Percentiles rank a stretch among this genome's conserved stretches.
These are phyloP conservation scores for Penicillium sp. DNA, from an alignment of 2,329 filamentous ascomycete genomes.

Conservation along the genomic window DNA sequence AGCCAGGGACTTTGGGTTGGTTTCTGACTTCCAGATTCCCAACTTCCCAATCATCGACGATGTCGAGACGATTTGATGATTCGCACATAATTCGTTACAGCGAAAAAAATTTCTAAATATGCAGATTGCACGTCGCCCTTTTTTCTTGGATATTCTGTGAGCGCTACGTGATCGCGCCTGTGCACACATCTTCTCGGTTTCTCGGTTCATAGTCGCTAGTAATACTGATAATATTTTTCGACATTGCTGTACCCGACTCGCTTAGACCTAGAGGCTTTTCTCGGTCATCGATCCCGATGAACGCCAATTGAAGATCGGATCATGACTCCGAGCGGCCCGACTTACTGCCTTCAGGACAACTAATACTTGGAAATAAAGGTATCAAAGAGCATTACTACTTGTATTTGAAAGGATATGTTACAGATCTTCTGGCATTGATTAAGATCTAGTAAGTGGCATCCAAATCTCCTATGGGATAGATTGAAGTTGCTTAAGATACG, in stretches of 20 bases:
- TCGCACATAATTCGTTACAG: background rate
- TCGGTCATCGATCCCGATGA: background rate
- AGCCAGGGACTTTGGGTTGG: background rate
- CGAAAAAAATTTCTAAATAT: background rate
- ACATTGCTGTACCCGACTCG: background rate
- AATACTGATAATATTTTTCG: slow-evolving; percentile 2
- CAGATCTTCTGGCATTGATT: background rate
- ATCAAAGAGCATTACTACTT: background rate
- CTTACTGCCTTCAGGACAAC: background rate
- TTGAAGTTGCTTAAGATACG: background rate
- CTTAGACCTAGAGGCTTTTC: background rate
- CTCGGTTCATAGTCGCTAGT: background rate
- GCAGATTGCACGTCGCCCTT: background rate
- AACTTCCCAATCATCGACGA: background rate
- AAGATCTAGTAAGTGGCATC: background rate
- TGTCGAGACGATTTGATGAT: slow-evolving; percentile 9
- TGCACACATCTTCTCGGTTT: background rate
- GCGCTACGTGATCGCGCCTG: background rate
- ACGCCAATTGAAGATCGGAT: background rate
- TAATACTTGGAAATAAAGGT: background rate
- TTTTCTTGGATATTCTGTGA: background rate
- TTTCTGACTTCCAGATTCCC: background rate
- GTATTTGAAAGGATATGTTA: background rate
- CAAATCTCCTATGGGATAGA: too few relatives aligned
- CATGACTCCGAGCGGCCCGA: background rate